These are phyloP conservation scores for Pyricularia grisea DNA, from an alignment of 2,329 filamentous ascomycete genomes.

Conservation along the genomic window DNA sequence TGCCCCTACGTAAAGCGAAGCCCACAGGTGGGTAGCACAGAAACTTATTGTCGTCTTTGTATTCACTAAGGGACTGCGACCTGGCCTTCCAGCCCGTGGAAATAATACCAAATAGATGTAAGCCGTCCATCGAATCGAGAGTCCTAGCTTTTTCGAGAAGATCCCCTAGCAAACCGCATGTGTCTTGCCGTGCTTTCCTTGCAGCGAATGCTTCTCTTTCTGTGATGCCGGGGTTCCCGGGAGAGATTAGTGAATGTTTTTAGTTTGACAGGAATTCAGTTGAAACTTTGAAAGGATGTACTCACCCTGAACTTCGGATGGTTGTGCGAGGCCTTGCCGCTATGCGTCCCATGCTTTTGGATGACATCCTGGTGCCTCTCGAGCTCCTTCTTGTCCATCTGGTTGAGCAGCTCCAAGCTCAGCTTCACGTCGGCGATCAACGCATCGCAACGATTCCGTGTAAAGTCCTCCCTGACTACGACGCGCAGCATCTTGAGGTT, in stretches of 20 bases:
- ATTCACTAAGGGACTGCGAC: background rate
- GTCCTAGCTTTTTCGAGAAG: background rate
- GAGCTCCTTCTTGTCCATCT: slow-evolving; percentile 65
- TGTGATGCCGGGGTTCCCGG: slow-evolving; percentile 18
- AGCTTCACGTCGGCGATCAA: slow-evolving; percentile 73
- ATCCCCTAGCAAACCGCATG: slow-evolving; percentile 63
- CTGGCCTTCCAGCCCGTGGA: background rate
- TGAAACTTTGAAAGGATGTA: slow-evolving; percentile 7
- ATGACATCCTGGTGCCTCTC: slow-evolving; percentile 61
- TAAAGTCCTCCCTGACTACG: slow-evolving; percentile 90
- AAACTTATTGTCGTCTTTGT: background rate
- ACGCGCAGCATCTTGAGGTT: slow-evolving; percentile 84
- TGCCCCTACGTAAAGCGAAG: background rate
- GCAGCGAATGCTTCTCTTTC: slow-evolving; percentile 76
- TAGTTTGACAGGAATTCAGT: background rate
- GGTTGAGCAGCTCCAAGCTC: slow-evolving; percentile 59
- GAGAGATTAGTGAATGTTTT: background rate
- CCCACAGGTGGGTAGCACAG: background rate
- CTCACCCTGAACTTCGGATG: slow-evolving; percentile 40
- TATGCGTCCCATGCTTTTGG: slow-evolving; percentile 41
- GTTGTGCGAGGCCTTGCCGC: slow-evolving; percentile 43
- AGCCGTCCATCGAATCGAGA: background rate
- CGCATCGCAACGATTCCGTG: slow-evolving; percentile 68
- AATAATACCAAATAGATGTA: background rate
- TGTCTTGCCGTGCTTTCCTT: slow-evolving; percentile 85